These are phyloP conservation scores for Cercophora sp. DNA, from an alignment of 495 filamentous ascomycete species.

Conservation along the genomic window DNA sequence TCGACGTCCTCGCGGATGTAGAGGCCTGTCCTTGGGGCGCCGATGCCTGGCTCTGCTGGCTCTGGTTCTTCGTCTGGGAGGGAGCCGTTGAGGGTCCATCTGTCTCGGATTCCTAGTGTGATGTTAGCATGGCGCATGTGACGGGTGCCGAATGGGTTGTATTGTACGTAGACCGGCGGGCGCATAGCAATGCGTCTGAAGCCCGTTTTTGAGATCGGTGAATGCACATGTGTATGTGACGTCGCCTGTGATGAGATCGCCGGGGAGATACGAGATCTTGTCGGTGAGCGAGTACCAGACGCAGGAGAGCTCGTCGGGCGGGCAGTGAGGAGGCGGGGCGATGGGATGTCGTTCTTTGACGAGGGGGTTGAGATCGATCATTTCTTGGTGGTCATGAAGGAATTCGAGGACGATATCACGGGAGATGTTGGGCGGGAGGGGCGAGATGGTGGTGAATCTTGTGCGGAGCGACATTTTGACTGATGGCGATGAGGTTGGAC, in stretches of 20 bases:
- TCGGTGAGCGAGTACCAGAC: slow-evolving; percentile 71
- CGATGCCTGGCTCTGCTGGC: slow-evolving; percentile 57
- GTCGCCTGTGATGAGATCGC: slow-evolving; percentile 57
- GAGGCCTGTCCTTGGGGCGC: slow-evolving; percentile 58
- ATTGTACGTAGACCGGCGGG: slow-evolving; percentile 30
- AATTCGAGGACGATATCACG: slow-evolving; percentile 64
- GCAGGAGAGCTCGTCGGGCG: slow-evolving; percentile 62
- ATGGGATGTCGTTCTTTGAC: slow-evolving; percentile 65
- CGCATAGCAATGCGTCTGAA: slow-evolving; percentile 74
- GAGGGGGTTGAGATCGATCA: slow-evolving; percentile 80
- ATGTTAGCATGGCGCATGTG: slow-evolving; percentile 4
- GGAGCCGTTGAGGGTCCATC: slow-evolving; percentile 61
- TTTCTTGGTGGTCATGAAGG: slow-evolving; percentile 66
- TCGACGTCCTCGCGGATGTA: slow-evolving; percentile 75
- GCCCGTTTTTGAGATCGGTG: slow-evolving; percentile 60
- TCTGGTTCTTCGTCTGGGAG: slow-evolving; percentile 59
- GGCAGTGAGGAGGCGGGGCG: slow-evolving; percentile 56
- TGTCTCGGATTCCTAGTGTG: slow-evolving; percentile 56
- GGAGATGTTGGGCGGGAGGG: slow-evolving; percentile 62
- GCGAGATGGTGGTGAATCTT: slow-evolving; percentile 65
- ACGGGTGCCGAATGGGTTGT: no score
- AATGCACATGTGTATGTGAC: slow-evolving; percentile 74
- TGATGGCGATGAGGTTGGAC: no score
- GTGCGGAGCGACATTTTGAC: slow-evolving; percentile 51
- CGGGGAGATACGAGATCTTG: slow-evolving; percentile 68